Evolutionary conservation across 2,329 filamentous ascomycete genomes (phyloP).

Genomic region (Podosphaera xanthii): DNA sequence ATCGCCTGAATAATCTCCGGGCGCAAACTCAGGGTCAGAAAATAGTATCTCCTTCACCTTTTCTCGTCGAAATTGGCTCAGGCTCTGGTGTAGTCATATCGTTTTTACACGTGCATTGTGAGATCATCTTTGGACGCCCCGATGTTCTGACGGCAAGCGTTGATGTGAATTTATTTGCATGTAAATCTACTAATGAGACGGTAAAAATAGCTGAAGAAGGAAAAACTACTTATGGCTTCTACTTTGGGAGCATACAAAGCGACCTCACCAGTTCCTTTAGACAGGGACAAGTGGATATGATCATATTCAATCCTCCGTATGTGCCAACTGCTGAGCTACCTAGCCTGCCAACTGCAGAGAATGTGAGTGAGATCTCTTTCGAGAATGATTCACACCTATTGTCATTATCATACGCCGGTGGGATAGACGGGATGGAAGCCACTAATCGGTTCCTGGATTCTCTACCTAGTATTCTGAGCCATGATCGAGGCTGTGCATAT

Average conservation of each 20-base stretch:
- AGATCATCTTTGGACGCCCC: constrained; percentile 45
- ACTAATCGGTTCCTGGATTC: constrained; percentile 56
- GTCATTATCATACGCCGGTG: constrained; percentile 72
- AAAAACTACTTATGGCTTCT: constrained; percentile 22
- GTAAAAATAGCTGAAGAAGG: constrained; percentile 26
- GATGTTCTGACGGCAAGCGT: constrained; percentile 51
- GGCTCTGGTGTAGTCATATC: constrained; percentile 88
- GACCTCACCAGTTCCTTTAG: constrained; percentile 46
- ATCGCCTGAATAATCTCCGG: not conserved
- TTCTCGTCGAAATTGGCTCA: constrained; percentile 69
- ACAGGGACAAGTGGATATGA: constrained; percentile 43
- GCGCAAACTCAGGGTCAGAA: not conserved
- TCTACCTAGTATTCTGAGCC: constrained; percentile 40
- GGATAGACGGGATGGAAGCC: constrained; percentile 78
- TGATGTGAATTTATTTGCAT: constrained; percentile 74
- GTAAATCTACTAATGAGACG: constrained; percentile 49
- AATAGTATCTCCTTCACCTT: constrained; percentile 22
- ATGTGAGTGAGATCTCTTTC: constrained; percentile 24
- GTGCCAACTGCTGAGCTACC: constrained; percentile 69
- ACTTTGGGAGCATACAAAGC: constrained; percentile 42
- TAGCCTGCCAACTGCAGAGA: constrained; percentile 18
- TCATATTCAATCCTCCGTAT: constrained; percentile 94
- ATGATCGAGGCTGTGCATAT: constrained; percentile 56
- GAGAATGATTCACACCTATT: constrained; percentile 68
- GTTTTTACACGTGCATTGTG: constrained; percentile 59